These are phyloP conservation scores for Wickerhamomyces silvicola DNA, from an alignment of 805 yeast species.

Conservation along the genomic window DNA sequence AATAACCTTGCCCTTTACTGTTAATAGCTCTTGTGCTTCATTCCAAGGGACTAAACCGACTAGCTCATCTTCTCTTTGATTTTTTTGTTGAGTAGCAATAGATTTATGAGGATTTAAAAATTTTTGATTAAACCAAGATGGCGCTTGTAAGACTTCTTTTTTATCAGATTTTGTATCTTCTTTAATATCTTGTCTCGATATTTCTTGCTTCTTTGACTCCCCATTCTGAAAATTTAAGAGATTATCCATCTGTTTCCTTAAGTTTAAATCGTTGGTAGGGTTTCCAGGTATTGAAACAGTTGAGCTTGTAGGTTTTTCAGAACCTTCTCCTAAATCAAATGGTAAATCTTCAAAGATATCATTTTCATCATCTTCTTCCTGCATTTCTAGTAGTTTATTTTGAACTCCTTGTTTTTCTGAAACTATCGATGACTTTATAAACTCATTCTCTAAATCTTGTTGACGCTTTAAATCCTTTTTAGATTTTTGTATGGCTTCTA, in stretches of 20 bases:
- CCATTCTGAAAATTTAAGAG: too few species aligned
- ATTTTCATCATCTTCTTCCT: constrained; percentile 27
- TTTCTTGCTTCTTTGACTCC: too few species aligned
- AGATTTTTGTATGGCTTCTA: constrained; percentile 38
- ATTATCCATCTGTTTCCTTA: too few species aligned
- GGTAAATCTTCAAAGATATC: constrained; percentile 24
- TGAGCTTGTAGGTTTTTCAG: too few species aligned
- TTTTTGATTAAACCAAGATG: constrained; percentile 22
- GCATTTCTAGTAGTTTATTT: constrained; percentile 27
- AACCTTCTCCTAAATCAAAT: constrained; percentile 9
- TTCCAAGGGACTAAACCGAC: constrained; percentile 47
- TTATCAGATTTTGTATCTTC: background rate
- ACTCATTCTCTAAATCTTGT: constrained; percentile 23
- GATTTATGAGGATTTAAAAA: constrained; percentile 1
- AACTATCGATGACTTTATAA: constrained; percentile 3
- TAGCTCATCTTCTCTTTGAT: constrained; percentile 32
- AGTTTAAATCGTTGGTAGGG: too few species aligned
- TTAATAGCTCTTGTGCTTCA: constrained; percentile 34
- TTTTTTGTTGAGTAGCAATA: background rate
- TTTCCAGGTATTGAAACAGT: too few species aligned
- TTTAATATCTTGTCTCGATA: too few species aligned
- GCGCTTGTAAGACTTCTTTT: constrained; percentile 6
- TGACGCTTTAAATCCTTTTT: constrained; percentile 42
- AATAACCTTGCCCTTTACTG: constrained; percentile 8
- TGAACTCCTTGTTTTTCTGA: constrained; percentile 2